Base-by-base conservation (phyloP, 805 yeast genomes). In the Ogataea sp. region DNA sequence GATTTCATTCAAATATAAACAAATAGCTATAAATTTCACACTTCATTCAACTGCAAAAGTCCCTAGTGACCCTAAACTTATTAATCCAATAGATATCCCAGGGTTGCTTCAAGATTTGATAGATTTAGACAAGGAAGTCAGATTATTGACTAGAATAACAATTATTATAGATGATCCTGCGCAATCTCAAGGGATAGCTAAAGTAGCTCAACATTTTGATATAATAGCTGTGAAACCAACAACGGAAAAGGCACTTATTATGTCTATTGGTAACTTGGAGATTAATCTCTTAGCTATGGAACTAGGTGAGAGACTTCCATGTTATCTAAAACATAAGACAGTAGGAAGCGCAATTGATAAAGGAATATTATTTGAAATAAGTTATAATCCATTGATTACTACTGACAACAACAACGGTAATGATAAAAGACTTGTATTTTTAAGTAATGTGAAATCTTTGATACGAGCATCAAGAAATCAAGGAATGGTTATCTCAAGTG, bases 281-380 rank as follows among this genome's bases (percentile, higher is more conserved):
- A 68, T 89, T 32, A 97, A 93, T 61, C 43, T 93, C 20, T 73
- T 93, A 16, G 78, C 96, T 1, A 70, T 93, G 39, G 78, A 83
- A 39, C 72, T 82, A 55, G 61, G 73, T 20, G 65, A 68, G 32
- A 72, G 85, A 41, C 60, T 87, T 36, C 90, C 95, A 0, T 80
- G 76, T 45, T 85, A 78, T 55, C 63, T 93, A 47, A 83, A 83
- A 50, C 96, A 88, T 62, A 87, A 88, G 50, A 77, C 86, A 1
- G 70, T 87, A 8, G 83, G 96, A 32, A 78, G 87, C 32, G 96
- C 95, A 1, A 68, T 85, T 3, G 81, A 80, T 16, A 73, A 87
- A 37, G 97, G 97, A 2, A 73, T 87, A 20, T 77, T 78, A 47
- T 73, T 93, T 46, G 98, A 93, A 55, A 70, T 93, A 8, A 70